phyloP scores from a whole-genome alignment of 2,329 filamentous ascomycete species.

The Colletotrichum sp. region DNA sequence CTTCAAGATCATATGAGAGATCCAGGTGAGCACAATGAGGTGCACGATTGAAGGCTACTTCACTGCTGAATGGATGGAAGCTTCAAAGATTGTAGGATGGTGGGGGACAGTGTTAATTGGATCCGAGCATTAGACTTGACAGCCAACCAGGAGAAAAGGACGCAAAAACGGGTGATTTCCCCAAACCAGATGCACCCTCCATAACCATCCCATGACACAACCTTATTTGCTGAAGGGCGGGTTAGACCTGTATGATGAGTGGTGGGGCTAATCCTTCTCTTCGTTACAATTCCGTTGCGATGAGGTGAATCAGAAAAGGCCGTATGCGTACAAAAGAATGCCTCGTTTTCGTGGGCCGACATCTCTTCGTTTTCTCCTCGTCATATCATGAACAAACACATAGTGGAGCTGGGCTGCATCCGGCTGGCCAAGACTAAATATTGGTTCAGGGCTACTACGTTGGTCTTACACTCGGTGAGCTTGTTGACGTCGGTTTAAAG shows the following conservation, averaged over 20 bases:
- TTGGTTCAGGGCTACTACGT: not conserved
- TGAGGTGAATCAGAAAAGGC: rapidly evolving
- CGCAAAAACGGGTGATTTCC: not conserved
- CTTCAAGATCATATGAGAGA: not conserved
- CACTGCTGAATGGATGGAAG: not conserved
- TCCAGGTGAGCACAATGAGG: not conserved
- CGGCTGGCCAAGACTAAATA: not conserved
- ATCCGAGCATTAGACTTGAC: not conserved
- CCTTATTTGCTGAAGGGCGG: not conserved
- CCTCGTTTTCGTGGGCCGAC: not conserved
- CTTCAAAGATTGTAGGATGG: not conserved
- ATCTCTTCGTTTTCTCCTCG: not conserved
- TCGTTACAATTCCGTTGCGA: not conserved
- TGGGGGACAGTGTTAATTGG: not conserved
- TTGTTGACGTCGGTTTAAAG: not conserved
- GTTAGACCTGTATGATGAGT: not conserved
- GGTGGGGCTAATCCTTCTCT: not conserved
- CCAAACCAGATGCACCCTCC: not conserved
- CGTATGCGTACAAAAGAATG: not conserved
- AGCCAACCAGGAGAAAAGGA: not conserved
- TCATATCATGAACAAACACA: not conserved
- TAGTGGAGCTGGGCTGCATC: not conserved
- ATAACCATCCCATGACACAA: not conserved
- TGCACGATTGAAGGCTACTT: rapidly evolving
- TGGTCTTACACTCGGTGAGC: not conserved